A percentile compares a stretch with the other conserved stretches of the same genome.
These are phyloP conservation scores for Tylopilus subfusipes DNA, from an alignment of 768 basidiomycete genomes.

Conservation along the genomic window DNA sequence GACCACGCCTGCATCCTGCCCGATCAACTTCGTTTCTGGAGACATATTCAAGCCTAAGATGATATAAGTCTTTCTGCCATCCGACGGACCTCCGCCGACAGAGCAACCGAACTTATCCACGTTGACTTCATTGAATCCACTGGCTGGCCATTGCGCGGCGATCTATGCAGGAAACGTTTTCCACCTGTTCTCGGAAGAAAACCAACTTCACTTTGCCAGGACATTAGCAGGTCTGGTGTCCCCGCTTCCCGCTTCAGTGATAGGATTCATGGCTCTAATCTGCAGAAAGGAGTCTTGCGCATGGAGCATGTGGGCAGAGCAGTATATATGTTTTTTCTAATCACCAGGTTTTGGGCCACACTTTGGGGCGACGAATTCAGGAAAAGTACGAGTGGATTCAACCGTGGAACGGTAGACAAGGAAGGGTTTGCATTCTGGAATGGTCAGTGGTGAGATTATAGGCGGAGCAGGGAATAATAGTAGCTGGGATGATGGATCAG, in stretches of 20 bases:
- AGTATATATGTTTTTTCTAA: not conserved
- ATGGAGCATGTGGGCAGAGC: not conserved
- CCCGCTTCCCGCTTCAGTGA: conserved; percentile 14
- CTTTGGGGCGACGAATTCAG: too few relatives aligned
- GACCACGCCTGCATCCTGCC: conserved; percentile 40
- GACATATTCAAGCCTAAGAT: conserved; percentile 48
- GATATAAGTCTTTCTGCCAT: conserved; percentile 34
- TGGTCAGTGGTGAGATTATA: too few relatives aligned
- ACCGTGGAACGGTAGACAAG: too few relatives aligned
- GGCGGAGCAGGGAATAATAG: too few relatives aligned
- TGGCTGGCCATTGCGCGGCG: conserved; percentile 45
- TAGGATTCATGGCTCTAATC: not conserved
- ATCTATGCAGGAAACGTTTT: conserved; percentile 50
- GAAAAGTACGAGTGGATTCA: too few relatives aligned
- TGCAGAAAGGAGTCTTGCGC: not conserved
- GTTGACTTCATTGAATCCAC: conserved; percentile 42
- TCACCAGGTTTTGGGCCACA: too few relatives aligned
- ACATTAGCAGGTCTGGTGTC: conserved; percentile 27
- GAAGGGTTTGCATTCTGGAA: too few relatives aligned
- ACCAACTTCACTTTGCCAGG: conserved; percentile 24
- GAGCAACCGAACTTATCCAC: conserved; percentile 28
- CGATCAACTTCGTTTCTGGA: conserved; percentile 50
- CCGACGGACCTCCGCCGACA: conserved; percentile 20
- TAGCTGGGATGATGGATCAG: too few relatives aligned
- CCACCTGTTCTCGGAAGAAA: conserved; percentile 30